Conservation (phyloP, 2,329 filamentous ascomycete genomes). For the Epichloe aotearoae region DNA sequence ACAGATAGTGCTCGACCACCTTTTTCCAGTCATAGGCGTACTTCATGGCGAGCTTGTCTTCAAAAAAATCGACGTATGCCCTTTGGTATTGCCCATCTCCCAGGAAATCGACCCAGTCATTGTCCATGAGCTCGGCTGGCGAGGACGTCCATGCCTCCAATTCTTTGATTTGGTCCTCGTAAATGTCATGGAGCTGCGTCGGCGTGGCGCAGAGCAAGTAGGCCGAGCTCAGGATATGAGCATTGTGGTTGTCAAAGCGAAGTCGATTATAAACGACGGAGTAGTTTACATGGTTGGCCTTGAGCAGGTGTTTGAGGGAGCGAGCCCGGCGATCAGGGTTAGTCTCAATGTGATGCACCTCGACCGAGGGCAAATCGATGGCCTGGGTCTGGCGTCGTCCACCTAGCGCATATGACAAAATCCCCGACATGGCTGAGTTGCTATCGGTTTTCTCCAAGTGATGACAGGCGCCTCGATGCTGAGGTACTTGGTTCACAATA, state of each 20-base stretch:
- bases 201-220: slow-evolving; percentile 70
- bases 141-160: slow-evolving; percentile 75
- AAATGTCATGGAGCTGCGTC: slow-evolving; percentile 64
- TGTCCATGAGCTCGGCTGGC: slow-evolving; percentile 66
- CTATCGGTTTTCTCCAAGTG: neutral
- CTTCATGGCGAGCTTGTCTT: slow-evolving; percentile 66
- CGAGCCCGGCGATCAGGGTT: slow-evolving; percentile 65
- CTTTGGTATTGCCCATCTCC: slow-evolving; percentile 73
- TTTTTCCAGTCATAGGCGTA: slow-evolving; percentile 74
- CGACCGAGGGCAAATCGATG: slow-evolving; percentile 51
- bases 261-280: slow-evolving; percentile 67
- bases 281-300: slow-evolving; percentile 84
- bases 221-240: slow-evolving; percentile 71
- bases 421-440: slow-evolving; percentile 17
- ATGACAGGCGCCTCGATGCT: neutral
- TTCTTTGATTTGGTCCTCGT: slow-evolving; percentile 58
- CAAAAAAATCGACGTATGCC: slow-evolving; percentile 89
- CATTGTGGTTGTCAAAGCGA: slow-evolving; percentile 68
- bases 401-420: slow-evolving; percentile 21
- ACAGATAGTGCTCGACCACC: slow-evolving; percentile 64
- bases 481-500: neutral
- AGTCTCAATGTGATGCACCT: slow-evolving; percentile 69
- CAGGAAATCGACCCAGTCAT: slow-evolving; percentile 79
- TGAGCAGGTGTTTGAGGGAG: slow-evolving; percentile 79
- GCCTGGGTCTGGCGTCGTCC: slow-evolving; percentile 16